These are phyloP conservation scores for Pythium vanterpoolii DNA, from an alignment of 352 stramenopile species.

Conservation along the genomic window DNA sequence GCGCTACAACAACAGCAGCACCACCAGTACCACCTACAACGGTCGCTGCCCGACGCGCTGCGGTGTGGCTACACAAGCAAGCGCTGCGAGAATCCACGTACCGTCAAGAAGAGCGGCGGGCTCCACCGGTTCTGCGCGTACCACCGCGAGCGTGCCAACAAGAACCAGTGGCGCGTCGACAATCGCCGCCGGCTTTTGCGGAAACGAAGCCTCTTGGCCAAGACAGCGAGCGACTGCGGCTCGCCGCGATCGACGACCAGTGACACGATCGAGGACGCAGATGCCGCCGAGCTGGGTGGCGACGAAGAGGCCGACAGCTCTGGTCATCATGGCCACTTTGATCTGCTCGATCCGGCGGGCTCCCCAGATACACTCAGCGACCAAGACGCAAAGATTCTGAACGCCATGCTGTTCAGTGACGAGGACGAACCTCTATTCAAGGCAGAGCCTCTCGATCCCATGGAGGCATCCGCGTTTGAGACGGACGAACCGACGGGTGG, in stretches of 20 bases:
- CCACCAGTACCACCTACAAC: too few species aligned
- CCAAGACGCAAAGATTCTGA: constrained; percentile 16
- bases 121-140: constrained; percentile 5
- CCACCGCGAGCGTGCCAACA: constrained; percentile 64
- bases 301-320: not conserved
- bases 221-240: constrained; percentile 7
- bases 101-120: constrained; percentile 3
- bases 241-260: constrained; percentile 11
- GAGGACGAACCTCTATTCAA: not conserved
- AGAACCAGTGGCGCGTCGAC: constrained; percentile 67
- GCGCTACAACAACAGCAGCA: constrained; percentile 3
- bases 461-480: not conserved
- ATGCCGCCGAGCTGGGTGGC: not conserved
- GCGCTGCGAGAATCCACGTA: not conserved
- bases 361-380: constrained; percentile 15
- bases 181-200: constrained; percentile 33
- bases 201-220: too few species aligned
- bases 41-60: constrained; percentile 7
- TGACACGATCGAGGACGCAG: constrained; percentile 4
- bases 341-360: constrained; percentile 7
- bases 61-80: constrained; percentile 2
- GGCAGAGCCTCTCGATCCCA: not conserved
- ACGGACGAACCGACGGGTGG: not conserved
- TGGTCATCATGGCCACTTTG: not conserved
- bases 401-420: constrained; percentile 18